Evolutionary conservation across 306 rosid genomes (phyloP), one percentile per base, ranked within the genome.

Genomic region (Lablab purpureus): DNA sequence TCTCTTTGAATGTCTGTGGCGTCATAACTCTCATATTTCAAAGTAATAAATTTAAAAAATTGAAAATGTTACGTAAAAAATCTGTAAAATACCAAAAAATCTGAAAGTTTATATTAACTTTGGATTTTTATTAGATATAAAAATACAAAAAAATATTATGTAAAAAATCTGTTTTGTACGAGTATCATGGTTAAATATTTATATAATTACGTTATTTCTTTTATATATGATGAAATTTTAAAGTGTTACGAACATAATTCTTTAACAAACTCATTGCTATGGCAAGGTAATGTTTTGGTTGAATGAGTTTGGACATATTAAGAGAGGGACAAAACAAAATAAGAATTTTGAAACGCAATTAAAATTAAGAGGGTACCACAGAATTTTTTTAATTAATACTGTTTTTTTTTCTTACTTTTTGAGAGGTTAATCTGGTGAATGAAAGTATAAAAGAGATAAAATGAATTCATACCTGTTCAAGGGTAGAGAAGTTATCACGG

Each of bases 401-500:
- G 0, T 18, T 21, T 51, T 54, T 52, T 50, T 10, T 50, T 52
- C 0, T 2, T 6, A 7, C 8, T 18, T 54, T 56, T 23, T 22
- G 4, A 27, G 41, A 14, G 67, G 34, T 32, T 67, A 43, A 23
- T 23, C 7, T 45, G 2, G 10, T 10, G 25, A 43, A 15, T 23
- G 14, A 23, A 43, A 23, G 6, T 14, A 27, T 10, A 14, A 5
- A 0, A 13, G 2, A 1, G 19, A 59, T 12, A 28, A 59, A 59
- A 27, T 13, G 0, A 13, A 41, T 6, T 28, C 2, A 41, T 2
- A 94, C 97, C 91, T 94, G 89, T 18, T 89, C 85, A 18, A 94
- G 84, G 17, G 94, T 74, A 17, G 87, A 65, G 88, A 87, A 94
- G 64, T 71, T 80, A 74, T 94, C 97, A 2, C 78, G 83, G 41